Evolutionary conservation across 129 eudicot species (phyloP), one percentile per base, ranked within the genome.

Genomic region (Artemisia argyi): DNA sequence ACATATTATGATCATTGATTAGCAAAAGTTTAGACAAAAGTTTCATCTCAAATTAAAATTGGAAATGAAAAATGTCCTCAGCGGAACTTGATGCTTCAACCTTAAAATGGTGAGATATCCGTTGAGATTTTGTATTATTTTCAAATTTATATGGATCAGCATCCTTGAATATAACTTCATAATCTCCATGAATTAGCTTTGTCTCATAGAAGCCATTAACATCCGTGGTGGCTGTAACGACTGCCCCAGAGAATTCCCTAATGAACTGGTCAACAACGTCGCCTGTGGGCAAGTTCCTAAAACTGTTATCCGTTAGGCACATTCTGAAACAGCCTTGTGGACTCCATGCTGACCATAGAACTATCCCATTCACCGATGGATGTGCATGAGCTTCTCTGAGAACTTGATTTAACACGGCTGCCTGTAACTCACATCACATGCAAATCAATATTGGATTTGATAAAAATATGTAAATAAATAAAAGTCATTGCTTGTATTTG

Each of bases 331-430:
- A 85, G 12, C 85, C 81, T 2, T 61, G n/a, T 11, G 83, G 83
- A 30, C 75, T 32, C 80, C 86, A 85, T 3, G 87, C 85, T 15
- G 88, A 62, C 98, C 98, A 92, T 19, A 92, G 0, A n/a, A 89
- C 61, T 7, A 92, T 87, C n/a, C 96, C 96, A 35, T 73, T 22
- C 6, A 92, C 86, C 0, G 84, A 78, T 39, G 85, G 84, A 65
- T 92, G 95, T 2, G 89, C 72, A 58, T 76, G 85, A 3, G 83
- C 80, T 66, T 92, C 98, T 67, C 83, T 75, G n/a, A 92, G 30
- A 15, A 87, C 73, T 59, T 85, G 82, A 16, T 85, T 87, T 72
- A 92, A 71, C 28, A 49, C 44, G 3, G 13, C 12, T 7, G 72
- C 93, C 96, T 87, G 77, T 56, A 35, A 56, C 70, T 12, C 12